phyloP scores from a whole-genome alignment of 2,329 filamentous ascomycete genomes.

The Cryphonectria radicalis region DNA sequence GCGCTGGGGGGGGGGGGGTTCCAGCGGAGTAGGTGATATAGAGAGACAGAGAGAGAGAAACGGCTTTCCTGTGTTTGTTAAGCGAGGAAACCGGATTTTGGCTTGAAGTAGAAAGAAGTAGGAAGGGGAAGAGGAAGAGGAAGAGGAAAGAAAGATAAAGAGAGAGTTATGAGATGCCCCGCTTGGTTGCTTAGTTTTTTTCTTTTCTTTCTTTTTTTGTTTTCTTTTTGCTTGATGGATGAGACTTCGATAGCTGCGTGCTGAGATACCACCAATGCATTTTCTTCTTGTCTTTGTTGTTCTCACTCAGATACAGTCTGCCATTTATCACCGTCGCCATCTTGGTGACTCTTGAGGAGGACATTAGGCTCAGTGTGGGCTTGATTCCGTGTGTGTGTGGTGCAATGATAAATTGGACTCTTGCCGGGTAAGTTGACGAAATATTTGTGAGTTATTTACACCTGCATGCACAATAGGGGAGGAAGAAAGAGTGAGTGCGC shows the following conservation, averaged over 20 bases:
- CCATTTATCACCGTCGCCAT: background rate
- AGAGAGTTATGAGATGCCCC: background rate
- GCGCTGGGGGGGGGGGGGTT: background rate
- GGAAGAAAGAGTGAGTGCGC: no score
- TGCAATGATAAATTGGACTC: no score
- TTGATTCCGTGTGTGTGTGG: no score
- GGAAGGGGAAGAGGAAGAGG: no score
- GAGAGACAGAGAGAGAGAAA: background rate
- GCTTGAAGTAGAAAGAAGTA: background rate
- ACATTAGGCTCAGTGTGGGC: no score
- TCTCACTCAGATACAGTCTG: background rate
- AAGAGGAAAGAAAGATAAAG: background rate
- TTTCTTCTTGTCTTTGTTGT: constrained; percentile 27
- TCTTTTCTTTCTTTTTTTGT: no score
- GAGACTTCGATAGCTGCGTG: constrained; percentile 15
- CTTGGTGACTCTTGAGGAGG: background rate
- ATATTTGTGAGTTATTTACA: no score
- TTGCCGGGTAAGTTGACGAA: no score
- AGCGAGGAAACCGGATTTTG: no score
- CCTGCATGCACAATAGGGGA: no score
- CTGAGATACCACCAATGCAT: constrained; percentile 29
- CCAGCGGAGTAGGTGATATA: background rate
- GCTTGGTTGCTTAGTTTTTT: background rate
- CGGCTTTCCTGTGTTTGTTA: background rate
- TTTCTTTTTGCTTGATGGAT: constrained; percentile 26